Evolutionary conservation across 1,139 yeast species (phyloP).

Genomic region (Geotrichum phurueaensis): DNA sequence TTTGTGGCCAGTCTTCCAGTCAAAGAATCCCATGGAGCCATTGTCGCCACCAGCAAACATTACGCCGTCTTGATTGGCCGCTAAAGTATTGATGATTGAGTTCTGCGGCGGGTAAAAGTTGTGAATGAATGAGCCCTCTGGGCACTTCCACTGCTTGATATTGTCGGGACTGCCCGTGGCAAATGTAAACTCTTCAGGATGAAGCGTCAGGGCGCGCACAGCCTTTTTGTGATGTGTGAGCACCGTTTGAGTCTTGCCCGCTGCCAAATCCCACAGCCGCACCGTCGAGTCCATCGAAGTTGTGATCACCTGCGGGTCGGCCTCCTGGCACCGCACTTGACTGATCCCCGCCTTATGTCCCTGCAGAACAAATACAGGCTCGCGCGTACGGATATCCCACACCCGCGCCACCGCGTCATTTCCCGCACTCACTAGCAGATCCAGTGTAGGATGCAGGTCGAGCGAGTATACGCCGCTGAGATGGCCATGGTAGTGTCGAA

Average conservation of each 20-base stretch:
- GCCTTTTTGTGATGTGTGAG: constrained; percentile 82
- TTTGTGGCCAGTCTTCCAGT: constrained; percentile 64
- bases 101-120: constrained; percentile 44
- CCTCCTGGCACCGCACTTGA: constrained; percentile 57
- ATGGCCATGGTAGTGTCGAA: constrained; percentile 91
- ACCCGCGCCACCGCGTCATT: constrained; percentile 80
- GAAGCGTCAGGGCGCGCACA: constrained; percentile 65
- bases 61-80: constrained; percentile 61
- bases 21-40: constrained; percentile 72
- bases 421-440: constrained; percentile 83
- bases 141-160: constrained; percentile 76
- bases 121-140: constrained; percentile 66
- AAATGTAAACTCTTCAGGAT: constrained; percentile 69
- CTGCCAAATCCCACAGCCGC: constrained; percentile 78
- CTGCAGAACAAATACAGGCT: constrained; percentile 65
- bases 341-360: constrained; percentile 81
- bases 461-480: constrained; percentile 81
- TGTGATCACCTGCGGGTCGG: constrained; percentile 81
- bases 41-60: constrained; percentile 80
- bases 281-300: constrained; percentile 83
- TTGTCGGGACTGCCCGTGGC: constrained; percentile 78
- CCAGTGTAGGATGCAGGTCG: constrained; percentile 81
- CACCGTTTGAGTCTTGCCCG: constrained; percentile 54
- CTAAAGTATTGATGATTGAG: constrained; percentile 61
- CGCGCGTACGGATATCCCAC: constrained; percentile 88